Base-by-base conservation (phyloP, 116 monocot genomes). In the Zostera marina region DNA sequence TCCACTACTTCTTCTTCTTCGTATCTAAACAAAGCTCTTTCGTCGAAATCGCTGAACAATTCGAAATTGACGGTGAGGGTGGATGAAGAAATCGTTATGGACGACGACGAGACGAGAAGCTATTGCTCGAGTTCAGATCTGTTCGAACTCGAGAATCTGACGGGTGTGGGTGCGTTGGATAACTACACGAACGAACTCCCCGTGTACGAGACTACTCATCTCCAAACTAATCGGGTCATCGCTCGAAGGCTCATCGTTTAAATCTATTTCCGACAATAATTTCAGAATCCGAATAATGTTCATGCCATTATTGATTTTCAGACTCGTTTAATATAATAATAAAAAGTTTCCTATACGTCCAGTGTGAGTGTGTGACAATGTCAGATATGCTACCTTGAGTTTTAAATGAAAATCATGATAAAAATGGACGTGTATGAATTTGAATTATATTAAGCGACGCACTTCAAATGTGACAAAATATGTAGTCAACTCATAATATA, bases 101-200 rank as follows among this genome's bases (percentile, higher is more conserved):
- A 67, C 8, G 76, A 40, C 19, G 76, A 40, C 19, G 70, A 58
- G 40, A 69, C 45, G 3, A 83, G 83, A n/a, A n/a, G n/a, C n/a
- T n/a, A n/a, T 68, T 73, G 66, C 63, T 66, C 71, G 71, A 65
- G 84, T 71, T 79, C 84, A 17, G 84, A 84, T 69, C 71, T 84
- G 47, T 84, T 84, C 68, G 84, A 84, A 63, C 45, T 84, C 64
- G 80, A 84, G 54, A 71, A 71, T 62, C 52, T 84, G 40, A 61
- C 76, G 66, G 69, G 54, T 8, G 32, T 59, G n/a, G 40, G 60
- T 1, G 49, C 39, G 5, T 2, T 40, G 5, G n/a, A 49, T 17
- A 7, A 17, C 17, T 6, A 17, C 20, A 20, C 15, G 11, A 58
- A 65, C 38, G 72, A 65, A 42, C 60, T 72, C 19, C 65, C 72